Base-by-base conservation (phyloP, 2,329 filamentous ascomycete genomes). In the Colletotrichum noveboracense region DNA sequence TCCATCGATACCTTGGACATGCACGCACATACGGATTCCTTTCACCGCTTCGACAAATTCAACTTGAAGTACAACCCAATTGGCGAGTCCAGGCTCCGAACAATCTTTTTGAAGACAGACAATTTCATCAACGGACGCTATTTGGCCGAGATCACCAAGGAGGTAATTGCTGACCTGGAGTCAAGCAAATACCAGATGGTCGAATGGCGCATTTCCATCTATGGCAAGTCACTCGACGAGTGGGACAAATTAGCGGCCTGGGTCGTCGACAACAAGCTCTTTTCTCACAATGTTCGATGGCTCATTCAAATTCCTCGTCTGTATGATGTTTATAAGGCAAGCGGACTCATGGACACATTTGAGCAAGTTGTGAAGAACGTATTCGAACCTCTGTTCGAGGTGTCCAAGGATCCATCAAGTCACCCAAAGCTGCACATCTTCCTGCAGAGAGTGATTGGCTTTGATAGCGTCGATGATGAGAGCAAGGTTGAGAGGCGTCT, bases 151-250 rank as follows among this genome's bases (percentile, higher is more conserved):
- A 98, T 99, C 77, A 98, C 96, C 4, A 98, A 98, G 81, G 97
- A 99, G 85, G 97, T 99, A 77, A 98, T 99, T 70, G 93, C 96
- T 5, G 97, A 99, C 89, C 88, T 99, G 36, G 97, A 99, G 84
- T 98, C 96, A 65, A 98, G 96, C 91, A 99, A 99, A 84, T 99
- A 99, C 82, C 97, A 99, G 84, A 98, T 99, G 94, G 97, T 97
- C 2, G 97, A 99, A 86, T 99, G 97, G 96, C 95, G 97, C 58
- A 98, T 99, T 79, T 98, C 96, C 28, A 95, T 99, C 78, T 99
- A 99, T 81, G 97, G 97, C 77, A 94, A 95, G 82, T 94, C 94
- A 4, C 90, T 98, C 55, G 93, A 98, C 77, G 97, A 99, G 84
- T 99, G 97, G 97, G 96, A 98, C 82, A 99, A 98, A 82, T 91